These are phyloP conservation scores for Wickerhamia fluorescens DNA, from an alignment of 805 yeast genomes.

Conservation along the genomic window DNA sequence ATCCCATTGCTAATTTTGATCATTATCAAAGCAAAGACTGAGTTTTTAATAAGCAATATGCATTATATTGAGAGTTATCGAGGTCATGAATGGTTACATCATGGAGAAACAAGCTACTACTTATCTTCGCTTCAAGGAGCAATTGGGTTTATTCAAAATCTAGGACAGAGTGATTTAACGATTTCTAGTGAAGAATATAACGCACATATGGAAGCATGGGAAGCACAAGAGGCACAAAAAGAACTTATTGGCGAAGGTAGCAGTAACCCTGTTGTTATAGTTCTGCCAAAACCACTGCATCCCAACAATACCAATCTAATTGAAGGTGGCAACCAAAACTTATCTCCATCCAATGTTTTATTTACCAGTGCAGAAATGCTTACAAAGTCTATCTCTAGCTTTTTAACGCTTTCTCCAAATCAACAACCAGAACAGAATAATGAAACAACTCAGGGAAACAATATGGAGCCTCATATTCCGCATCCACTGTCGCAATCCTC, in stretches of 20 bases:
- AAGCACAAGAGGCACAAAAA: constrained; percentile 24
- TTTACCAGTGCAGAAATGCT: constrained; percentile 44
- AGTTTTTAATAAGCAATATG: constrained; percentile 65
- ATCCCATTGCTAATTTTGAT: constrained; percentile 84
- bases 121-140: constrained; percentile 89
- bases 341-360: constrained; percentile 34
- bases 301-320: too few relatives aligned
- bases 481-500: constrained; percentile 2
- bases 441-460: constrained; percentile 1
- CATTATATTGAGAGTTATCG: constrained; percentile 83
- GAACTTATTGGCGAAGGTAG: constrained; percentile 10
- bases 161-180: constrained; percentile 53
- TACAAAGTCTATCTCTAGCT: constrained; percentile 40
- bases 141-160: constrained; percentile 62
- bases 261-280: constrained; percentile 1
- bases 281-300: constrained; percentile 16
- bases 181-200: constrained; percentile 54
- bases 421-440: constrained; percentile 1
- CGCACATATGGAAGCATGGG: constrained; percentile 47
- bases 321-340: too few relatives aligned
- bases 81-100: constrained; percentile 57
- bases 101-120: constrained; percentile 89
- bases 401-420: constrained; percentile 28
- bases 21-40: constrained; percentile 60
- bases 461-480: constrained; percentile 2